phyloP scores from a whole-genome alignment of 768 basidiomycete genomes.

The Rickenella mellea region DNA sequence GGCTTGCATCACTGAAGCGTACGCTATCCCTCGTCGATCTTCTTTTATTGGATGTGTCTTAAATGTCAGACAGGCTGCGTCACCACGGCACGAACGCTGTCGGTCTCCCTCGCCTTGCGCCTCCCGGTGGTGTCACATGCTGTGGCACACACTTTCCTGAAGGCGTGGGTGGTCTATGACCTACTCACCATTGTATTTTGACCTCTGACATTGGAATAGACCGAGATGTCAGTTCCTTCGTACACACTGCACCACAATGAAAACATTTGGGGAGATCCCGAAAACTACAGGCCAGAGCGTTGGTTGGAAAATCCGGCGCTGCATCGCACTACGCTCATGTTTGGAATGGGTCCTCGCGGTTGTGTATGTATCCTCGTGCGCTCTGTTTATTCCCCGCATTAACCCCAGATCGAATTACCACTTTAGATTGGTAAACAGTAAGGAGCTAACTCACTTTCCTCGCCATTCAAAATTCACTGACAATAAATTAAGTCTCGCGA shows the following conservation, averaged over 20 bases:
- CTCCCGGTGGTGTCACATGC: conserved; percentile 17
- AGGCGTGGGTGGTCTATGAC: conserved; percentile 15
- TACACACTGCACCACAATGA: conserved; percentile 24
- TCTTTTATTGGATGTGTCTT: not conserved
- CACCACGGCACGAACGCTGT: conserved; percentile 26
- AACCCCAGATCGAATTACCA: not conserved
- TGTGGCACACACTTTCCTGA: conserved; percentile 18
- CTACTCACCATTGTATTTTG: not conserved
- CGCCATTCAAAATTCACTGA: not conserved
- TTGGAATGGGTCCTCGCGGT: conserved; percentile 23
- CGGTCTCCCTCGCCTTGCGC: conserved; percentile 24
- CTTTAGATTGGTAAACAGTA: not conserved
- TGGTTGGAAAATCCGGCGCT: conserved; percentile 22
- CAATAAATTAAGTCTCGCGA: conserved; percentile 4
- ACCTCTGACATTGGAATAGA: conserved; percentile 9
- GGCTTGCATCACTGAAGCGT: conserved; percentile 2
- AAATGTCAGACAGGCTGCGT: conserved; percentile 15
- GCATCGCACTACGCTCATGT: conserved; percentile 19
- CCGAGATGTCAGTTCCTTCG: conserved; percentile 25
- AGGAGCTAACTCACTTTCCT: not conserved
- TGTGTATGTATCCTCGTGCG: conserved; percentile 15
- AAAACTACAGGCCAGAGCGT: conserved; percentile 25
- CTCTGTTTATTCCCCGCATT: not conserved
- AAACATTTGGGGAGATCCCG: conserved; percentile 23
- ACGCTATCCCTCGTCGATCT: not conserved